Conservation (phyloP, 2,329 filamentous ascomycete genomes). For the Claviceps pusilla region DNA sequence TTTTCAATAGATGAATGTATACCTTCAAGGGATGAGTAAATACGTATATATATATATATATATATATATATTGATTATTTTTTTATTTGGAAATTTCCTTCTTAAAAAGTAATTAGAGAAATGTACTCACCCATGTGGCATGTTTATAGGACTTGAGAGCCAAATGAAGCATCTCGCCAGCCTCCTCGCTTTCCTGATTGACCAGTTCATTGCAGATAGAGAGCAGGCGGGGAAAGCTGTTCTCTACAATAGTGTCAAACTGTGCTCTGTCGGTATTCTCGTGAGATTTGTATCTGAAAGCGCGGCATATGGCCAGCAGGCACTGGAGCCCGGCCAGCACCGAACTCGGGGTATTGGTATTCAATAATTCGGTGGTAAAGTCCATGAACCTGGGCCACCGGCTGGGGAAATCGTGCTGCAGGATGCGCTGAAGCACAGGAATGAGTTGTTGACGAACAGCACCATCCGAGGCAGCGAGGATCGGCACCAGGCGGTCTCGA, state of each 20-base stretch:
- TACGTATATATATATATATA: no score
- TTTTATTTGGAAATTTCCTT: no score
- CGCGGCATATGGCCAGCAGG: conserved; percentile 82
- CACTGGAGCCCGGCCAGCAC: conserved; percentile 92
- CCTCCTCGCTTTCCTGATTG: conserved; percentile 82
- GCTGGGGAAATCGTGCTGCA: conserved; percentile 87
- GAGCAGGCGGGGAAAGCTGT: conserved; percentile 76
- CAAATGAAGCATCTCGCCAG: conserved; percentile 89
- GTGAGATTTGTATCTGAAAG: conserved; percentile 79
- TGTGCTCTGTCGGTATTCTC: conserved; percentile 64
- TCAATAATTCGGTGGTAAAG: conserved; percentile 76
- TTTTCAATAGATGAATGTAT: no score
- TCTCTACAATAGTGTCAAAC: conserved; percentile 87
- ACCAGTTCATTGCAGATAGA: conserved; percentile 78
- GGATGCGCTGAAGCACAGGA: conserved; percentile 85
- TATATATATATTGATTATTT: no score
- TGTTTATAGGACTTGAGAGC: conserved; percentile 97
- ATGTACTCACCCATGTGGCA: conserved; percentile 62
- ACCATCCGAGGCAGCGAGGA: conserved; percentile 65
- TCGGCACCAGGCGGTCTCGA: conserved; percentile 73
- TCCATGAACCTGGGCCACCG: conserved; percentile 92
- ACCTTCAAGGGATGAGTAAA: no score
- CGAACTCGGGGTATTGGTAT: conserved; percentile 69
- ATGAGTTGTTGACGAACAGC: conserved; percentile 85
- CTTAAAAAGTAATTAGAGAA: background rate